These are phyloP conservation scores for Hypericum androsaemum DNA, from an alignment of 345 rosid species.

Conservation along the genomic window DNA sequence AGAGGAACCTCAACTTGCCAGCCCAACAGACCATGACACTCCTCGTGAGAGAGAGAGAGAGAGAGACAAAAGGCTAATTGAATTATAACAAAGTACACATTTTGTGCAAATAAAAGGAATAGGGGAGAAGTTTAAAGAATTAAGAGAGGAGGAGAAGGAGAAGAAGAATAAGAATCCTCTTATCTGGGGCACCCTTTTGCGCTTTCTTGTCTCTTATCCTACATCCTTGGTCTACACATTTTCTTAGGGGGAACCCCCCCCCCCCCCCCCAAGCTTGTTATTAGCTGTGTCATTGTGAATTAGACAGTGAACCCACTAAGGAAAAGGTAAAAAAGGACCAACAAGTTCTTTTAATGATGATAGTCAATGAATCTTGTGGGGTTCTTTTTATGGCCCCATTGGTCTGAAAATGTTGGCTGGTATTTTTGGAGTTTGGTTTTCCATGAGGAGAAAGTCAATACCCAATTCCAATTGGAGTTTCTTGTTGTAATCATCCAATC, in stretches of 20 bases:
- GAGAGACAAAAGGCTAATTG: not conserved
- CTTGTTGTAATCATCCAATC: constrained; percentile 20
- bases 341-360: constrained; percentile 12
- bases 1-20: constrained; percentile 33
- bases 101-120: not conserved
- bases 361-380: constrained; percentile 32
- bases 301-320: too few species aligned
- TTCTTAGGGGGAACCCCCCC: constrained; percentile 14
- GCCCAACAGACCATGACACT: constrained; percentile 53
- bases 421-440: constrained; percentile 32
- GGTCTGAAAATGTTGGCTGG: constrained; percentile 34
- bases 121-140: not conserved
- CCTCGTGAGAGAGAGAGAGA: constrained; percentile 51
- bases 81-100: too few species aligned
- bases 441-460: constrained; percentile 15
- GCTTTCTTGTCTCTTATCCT: constrained; percentile 16
- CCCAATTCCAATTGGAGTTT: constrained; percentile 13
- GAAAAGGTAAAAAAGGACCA: not conserved
- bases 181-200: constrained; percentile 23
- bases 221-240: constrained; percentile 13
- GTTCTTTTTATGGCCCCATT: constrained; percentile 20
- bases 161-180: not conserved
- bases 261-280: not conserved
- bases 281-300: not conserved
- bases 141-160: not conserved